Percentiles rank a stretch among this genome's conserved stretches.
These are phyloP conservation scores for Rhytidiadelphus loreus DNA, from an alignment of 225 moss, liverwort and hornwort species.

Conservation along the genomic window DNA sequence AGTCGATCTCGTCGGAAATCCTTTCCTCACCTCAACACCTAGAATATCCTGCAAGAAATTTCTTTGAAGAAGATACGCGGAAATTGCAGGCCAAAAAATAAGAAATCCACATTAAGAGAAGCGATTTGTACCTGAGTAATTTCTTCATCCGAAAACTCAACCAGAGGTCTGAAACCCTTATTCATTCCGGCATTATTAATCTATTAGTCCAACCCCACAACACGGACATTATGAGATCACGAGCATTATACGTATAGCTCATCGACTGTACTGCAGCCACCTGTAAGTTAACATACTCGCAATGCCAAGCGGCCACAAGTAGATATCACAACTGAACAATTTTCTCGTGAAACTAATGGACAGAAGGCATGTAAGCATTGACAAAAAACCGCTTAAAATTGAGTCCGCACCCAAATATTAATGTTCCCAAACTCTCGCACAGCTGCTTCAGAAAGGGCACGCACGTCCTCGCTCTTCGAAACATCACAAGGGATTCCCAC, in stretches of 20 bases:
- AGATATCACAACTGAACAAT: neutral
- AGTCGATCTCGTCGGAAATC: neutral
- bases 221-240: neutral
- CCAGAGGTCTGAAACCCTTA: constrained; percentile 78
- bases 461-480: constrained; percentile 75
- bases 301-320: neutral
- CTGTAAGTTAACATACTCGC: neutral
- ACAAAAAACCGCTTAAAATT: neutral
- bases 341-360: neutral
- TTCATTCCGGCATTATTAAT: constrained; percentile 95
- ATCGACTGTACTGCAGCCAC: neutral
- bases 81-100: neutral
- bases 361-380: neutral
- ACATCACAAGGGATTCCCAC: constrained; percentile 83
- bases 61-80: neutral
- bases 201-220: constrained; percentile 6
- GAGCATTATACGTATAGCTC: neutral
- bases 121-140: constrained; percentile 39
- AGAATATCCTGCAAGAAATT: neutral
- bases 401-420: constrained; percentile 57
- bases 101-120: neutral
- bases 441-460: constrained; percentile 63
- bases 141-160: constrained; percentile 84
- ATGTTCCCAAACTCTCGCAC: constrained; percentile 60
- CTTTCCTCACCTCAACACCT: neutral